These are phyloP conservation scores for Cladophialophora yegresii DNA, from an alignment of 2,329 filamentous ascomycete species.

Conservation along the genomic window DNA sequence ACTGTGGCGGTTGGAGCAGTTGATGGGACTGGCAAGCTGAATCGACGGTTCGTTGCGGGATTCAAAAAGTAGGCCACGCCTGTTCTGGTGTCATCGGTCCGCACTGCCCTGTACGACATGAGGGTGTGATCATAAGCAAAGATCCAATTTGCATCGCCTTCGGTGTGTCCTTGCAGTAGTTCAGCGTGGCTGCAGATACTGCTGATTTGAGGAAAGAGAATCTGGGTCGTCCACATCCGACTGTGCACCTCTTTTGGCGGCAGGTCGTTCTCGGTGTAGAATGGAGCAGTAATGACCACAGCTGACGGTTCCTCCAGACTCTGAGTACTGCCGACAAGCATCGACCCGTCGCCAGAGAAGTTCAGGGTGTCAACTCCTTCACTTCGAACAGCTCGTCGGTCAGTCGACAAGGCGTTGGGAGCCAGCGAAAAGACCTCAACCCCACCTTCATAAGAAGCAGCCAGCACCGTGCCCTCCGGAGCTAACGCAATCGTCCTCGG, in stretches of 20 bases:
- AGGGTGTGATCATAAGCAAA: constrained; percentile 77
- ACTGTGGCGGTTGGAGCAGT: constrained; percentile 70
- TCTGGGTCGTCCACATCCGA: constrained; percentile 81
- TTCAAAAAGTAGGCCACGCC: constrained; percentile 79
- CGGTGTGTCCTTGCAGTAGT: constrained; percentile 57
- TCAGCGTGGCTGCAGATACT: constrained; percentile 76
- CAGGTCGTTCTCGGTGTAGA: constrained; percentile 63
- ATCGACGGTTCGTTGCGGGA: constrained; percentile 52
- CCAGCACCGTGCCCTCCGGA: constrained; percentile 77
- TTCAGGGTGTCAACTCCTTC: constrained; percentile 71
- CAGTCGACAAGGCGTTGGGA: constrained; percentile 62
- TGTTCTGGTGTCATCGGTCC: constrained; percentile 72
- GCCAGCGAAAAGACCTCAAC: constrained; percentile 81
- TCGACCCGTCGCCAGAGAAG: constrained; percentile 76
- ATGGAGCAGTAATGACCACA: constrained; percentile 76
- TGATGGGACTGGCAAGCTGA: constrained; percentile 65
- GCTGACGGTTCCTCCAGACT: constrained; percentile 67
- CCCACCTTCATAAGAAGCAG: constrained; percentile 82
- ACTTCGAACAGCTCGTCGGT: constrained; percentile 75
- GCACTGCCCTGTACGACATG: constrained; percentile 75
- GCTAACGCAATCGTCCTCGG: constrained; percentile 78
- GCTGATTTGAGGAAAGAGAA: constrained; percentile 79
- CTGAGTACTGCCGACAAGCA: constrained; percentile 73
- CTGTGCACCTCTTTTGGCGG: constrained; percentile 63
- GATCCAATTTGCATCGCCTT: constrained; percentile 68